Evolutionary conservation across 768 basidiomycete species (phyloP).

Genomic region (Pholiota molesta): DNA sequence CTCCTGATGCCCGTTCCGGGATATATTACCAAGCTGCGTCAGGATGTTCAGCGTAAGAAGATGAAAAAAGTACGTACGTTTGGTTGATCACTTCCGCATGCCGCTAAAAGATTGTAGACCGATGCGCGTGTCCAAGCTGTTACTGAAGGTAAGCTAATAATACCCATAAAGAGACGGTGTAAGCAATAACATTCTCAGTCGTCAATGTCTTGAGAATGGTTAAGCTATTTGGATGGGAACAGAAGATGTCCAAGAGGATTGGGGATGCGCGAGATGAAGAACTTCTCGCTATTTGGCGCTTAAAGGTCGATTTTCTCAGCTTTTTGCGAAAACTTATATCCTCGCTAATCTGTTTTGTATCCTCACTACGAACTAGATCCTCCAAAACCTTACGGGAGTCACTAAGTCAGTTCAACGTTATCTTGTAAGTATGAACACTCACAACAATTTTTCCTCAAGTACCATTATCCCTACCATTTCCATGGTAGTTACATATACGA

Average conservation of each 20-base stretch:
- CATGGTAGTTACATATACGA: not conserved
- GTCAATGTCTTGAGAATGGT: slow-evolving; percentile 11
- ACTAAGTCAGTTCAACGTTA: not conserved
- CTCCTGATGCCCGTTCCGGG: slow-evolving; percentile 60
- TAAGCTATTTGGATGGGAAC: slow-evolving; percentile 9
- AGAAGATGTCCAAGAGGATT: not conserved
- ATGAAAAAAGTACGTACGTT: slow-evolving; percentile 43
- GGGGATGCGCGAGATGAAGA: slow-evolving; percentile 1
- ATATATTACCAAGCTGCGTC: slow-evolving; percentile 49
- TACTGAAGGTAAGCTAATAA: slow-evolving; percentile 50
- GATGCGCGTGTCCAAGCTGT: slow-evolving; percentile 67
- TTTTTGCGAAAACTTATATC: not conserved
- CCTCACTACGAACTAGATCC: not conserved
- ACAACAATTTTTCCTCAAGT: not conserved
- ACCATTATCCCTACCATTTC: slow-evolving; percentile 1
- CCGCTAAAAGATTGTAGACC: slow-evolving; percentile 21
- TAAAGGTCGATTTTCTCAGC: not conserved
- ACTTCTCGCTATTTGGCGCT: not conserved
- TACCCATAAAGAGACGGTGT: not conserved
- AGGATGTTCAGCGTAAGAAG: slow-evolving; percentile 48
- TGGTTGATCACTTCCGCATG: not conserved
- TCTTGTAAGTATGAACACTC: not conserved
- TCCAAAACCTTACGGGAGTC: not conserved
- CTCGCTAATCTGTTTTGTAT: no score
- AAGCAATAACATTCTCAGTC: slow-evolving; percentile 9